Conservation (phyloP, 108 stramenopile genomes). For the Pinguiococcus pyrenoidosus region DNA sequence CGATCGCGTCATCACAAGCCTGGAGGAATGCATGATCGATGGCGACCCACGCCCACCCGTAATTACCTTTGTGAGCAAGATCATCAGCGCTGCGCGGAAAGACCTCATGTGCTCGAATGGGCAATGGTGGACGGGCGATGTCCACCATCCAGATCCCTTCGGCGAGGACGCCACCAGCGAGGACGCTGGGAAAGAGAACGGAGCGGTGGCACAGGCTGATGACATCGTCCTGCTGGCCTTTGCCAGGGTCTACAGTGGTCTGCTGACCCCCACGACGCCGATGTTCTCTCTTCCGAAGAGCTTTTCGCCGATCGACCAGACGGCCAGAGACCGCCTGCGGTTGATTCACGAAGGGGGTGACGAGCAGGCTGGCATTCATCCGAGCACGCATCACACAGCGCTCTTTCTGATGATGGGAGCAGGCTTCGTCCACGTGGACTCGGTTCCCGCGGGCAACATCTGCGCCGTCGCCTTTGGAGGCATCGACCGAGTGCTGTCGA, state of each 20-base stretch:
- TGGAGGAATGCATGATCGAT: no score
- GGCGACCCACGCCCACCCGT: no score
- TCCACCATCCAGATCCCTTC: no score
- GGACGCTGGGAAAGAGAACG: neutral
- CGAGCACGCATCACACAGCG: no score
- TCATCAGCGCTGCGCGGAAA: slow-evolving; percentile 22
- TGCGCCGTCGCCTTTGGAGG: slow-evolving; percentile 37
- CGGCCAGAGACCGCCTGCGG: no score
- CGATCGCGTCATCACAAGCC: no score
- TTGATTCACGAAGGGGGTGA: no score
- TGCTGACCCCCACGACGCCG: slow-evolving; percentile 13
- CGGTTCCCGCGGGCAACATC: slow-evolving; percentile 41
- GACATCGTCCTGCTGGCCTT: slow-evolving; percentile 34
- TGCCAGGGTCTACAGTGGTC: slow-evolving; percentile 38
- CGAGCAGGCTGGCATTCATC: no score
- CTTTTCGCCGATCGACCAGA: no score
- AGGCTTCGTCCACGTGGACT: slow-evolving; percentile 20
- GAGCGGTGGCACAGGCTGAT: slow-evolving; percentile 9
- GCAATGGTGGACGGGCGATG: no score
- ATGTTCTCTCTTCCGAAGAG: no score
- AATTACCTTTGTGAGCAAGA: slow-evolving; percentile 36
- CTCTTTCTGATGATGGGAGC: slow-evolving; percentile 42
- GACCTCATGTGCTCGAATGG: no score
- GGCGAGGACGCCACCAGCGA: neutral
- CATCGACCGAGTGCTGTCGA: slow-evolving; percentile 27